phyloP scores from a whole-genome alignment of 179 eudicot genomes.

The Drosera spatulata region DNA sequence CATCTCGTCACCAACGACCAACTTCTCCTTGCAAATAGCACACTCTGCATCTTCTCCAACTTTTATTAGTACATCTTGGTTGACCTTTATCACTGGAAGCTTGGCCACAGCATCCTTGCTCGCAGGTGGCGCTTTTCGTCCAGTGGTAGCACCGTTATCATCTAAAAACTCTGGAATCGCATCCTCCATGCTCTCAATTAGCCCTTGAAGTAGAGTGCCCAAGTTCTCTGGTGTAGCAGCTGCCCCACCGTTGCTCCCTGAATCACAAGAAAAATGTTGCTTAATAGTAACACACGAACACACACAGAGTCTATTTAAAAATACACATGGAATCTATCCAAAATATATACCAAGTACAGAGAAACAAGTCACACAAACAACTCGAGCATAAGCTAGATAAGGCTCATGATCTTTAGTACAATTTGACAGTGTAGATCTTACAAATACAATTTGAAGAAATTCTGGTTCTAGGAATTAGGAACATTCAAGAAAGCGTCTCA shows the following conservation, averaged over 20 bases:
- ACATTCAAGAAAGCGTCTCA: no score
- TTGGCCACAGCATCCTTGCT: slow-evolving; percentile 80
- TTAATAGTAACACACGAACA: no score
- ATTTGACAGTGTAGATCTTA: no score
- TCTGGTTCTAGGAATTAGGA: no score
- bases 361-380: no score
- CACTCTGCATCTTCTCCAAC: slow-evolving; percentile 78
- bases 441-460: no score
- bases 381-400: no score
- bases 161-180: slow-evolving; percentile 25
- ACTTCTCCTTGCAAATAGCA: slow-evolving; percentile 73
- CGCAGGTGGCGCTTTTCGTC: slow-evolving; percentile 73
- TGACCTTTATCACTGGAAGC: slow-evolving; percentile 58
- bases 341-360: no score
- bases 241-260: not conserved
- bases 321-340: no score
- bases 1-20: slow-evolving; percentile 62
- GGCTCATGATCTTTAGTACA: no score
- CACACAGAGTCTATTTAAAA: no score
- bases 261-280: no score
- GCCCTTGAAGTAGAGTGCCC: slow-evolving; percentile 30
- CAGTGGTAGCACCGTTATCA: slow-evolving; percentile 14
- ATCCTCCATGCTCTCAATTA: slow-evolving; percentile 46
- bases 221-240: slow-evolving; percentile 14
- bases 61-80: slow-evolving; percentile 34